Base-by-base conservation (phyloP, 108 stramenopile genomes). In the Cyclotella choctawhatcheeana region DNA sequence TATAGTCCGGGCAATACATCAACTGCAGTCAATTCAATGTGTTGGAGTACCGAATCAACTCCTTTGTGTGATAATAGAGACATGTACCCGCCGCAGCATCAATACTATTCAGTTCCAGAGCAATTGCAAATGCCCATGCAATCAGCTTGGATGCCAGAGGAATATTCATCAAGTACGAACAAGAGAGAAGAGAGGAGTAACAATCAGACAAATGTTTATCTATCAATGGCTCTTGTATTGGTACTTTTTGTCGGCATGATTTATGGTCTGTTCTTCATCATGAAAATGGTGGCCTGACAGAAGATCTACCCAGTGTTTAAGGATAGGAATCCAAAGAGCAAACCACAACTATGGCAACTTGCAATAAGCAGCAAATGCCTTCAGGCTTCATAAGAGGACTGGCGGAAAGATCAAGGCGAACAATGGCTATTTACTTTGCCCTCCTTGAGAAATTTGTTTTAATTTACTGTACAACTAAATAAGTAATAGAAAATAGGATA, bases 211-310 rank as follows among this genome's bases (percentile, higher is more conserved):
- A 40, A 63, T 31, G 56, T 74, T 22, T 74, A 74, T 54, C 2
- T 74, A 32, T 64, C 73, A 25, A 74, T 64, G 64, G 21, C 47
- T 44, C 22, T 74, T 25, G 52, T 55, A 1, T 58, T 74, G 56
- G 32, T 47, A 0, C n/a, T 65, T 25, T 74, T 74, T 35, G 55
- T 74, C 12, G 73, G 63, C 3, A 64, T 58, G 17, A 45, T 65
- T 31, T 58, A 65, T 17, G 73, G 55, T 64, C 40, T 74, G 21
- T 74, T 74, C 34, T 25, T 17, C 13, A 16, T 74, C 22, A 74
- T 65, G 73, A 74, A 74, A 58, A 58, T 64, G 45, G 37, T 74
- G 45, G 37, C 52, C 26, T 74, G 55, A 69, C 30, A 0, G 0
- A 27, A 2, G 3, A 27, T 4, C 17, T 8, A 5, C 14, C 14